Conservation (phyloP, 2,329 filamentous ascomycete genomes). For the Claviceps paspali region DNA sequence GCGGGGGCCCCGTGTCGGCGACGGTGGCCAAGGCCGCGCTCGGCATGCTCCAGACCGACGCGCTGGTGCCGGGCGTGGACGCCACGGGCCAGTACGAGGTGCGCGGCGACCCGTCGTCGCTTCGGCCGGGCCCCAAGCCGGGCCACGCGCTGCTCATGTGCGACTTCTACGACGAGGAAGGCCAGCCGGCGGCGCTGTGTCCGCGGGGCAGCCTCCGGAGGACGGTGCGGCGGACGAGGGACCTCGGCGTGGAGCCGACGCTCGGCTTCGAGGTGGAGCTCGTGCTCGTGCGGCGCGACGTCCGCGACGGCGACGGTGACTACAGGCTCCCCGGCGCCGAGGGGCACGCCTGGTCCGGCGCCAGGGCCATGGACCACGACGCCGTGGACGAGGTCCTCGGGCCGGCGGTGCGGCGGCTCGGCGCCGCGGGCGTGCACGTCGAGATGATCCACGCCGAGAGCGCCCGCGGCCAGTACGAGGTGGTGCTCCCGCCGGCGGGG, state of each 20-base stretch:
- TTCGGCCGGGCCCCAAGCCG: slow-evolving; percentile 42
- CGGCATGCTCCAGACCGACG: slow-evolving; percentile 54
- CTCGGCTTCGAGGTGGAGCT: slow-evolving; percentile 76
- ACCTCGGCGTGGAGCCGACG: slow-evolving; percentile 40
- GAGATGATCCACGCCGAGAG: slow-evolving; percentile 65
- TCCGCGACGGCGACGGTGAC: no score
- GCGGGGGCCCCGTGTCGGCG: slow-evolving; percentile 31
- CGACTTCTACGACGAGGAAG: slow-evolving; percentile 45
- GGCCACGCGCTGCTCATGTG: slow-evolving; percentile 52
- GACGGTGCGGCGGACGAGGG: slow-evolving; percentile 33
- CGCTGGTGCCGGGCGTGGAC: slow-evolving; percentile 33
- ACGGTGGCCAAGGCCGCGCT: slow-evolving; percentile 50
- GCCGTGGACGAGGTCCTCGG: slow-evolving; percentile 42
- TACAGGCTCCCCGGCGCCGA: no score
- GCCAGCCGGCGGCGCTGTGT: slow-evolving; percentile 37
- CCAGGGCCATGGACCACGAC: slow-evolving; percentile 46
- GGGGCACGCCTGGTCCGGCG: slow-evolving; percentile 57
- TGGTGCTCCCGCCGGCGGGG: slow-evolving; percentile 48
- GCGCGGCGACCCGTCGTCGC: slow-evolving; percentile 47
- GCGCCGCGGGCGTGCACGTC: slow-evolving; percentile 45
- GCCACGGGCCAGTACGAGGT: slow-evolving; percentile 52
- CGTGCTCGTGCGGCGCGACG: slow-evolving; percentile 53
- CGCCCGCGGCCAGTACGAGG: slow-evolving; percentile 61
- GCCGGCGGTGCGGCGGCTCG: slow-evolving; percentile 47
- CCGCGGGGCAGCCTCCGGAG: slow-evolving; percentile 49